phyloP scores from a whole-genome alignment of 2,329 filamentous ascomycete genomes.

The Bisporella sp. region DNA sequence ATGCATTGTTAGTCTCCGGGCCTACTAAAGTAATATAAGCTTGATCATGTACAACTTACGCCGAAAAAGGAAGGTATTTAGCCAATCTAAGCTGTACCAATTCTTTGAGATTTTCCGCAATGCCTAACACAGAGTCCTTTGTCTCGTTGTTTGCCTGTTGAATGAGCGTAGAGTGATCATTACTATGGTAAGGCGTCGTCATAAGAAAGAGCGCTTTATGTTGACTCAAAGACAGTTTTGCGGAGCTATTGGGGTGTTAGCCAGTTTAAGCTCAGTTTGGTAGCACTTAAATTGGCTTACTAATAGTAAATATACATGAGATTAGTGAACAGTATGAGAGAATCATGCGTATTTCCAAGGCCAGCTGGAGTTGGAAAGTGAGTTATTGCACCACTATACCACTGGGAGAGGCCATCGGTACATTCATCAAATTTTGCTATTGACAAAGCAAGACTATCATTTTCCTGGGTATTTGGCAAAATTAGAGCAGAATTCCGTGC shows the following conservation, averaged over 20 bases:
- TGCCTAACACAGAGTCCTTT: conserved; percentile 36
- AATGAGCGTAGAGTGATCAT: conserved; percentile 29
- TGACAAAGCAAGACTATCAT: conserved; percentile 12
- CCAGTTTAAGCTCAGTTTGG: background rate
- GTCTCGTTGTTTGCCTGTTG: conserved; percentile 36
- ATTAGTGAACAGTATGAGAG: conserved; percentile 38
- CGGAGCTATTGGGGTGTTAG: conserved; percentile 27
- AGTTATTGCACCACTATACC: conserved; percentile 33
- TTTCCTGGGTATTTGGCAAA: conserved; percentile 1
- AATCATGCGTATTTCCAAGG: conserved; percentile 29
- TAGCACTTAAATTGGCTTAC: conserved; percentile 27
- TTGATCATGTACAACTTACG: conserved; percentile 28
- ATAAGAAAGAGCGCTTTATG: conserved; percentile 33
- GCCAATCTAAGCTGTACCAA: conserved; percentile 38
- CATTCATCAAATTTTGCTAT: conserved; percentile 29
- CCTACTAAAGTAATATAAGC: background rate
- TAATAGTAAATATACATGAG: conserved; percentile 46
- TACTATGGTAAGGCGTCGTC: background rate
- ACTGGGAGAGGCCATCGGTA: conserved; percentile 15
- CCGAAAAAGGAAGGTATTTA: conserved; percentile 40
- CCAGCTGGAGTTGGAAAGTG: conserved; percentile 34
- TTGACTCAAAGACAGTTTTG: conserved; percentile 38
- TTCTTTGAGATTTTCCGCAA: conserved; percentile 40
- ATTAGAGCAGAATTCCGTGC: conserved; percentile 30
- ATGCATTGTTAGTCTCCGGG: background rate